Base-by-base conservation (phyloP, 139 green algal species). In the Picochlorum sp. region DNA sequence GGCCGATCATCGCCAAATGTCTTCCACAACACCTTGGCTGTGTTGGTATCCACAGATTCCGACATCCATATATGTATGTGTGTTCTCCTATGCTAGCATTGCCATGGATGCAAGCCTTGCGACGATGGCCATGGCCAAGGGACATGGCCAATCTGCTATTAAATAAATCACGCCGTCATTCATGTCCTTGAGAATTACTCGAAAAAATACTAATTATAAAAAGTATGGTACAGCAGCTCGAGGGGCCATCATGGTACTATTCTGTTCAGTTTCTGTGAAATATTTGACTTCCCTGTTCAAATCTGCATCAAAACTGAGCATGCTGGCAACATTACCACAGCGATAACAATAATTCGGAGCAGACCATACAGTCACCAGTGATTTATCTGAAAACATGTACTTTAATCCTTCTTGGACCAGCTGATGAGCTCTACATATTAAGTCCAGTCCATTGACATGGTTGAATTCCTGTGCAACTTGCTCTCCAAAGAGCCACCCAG, bases 271-370 rank as follows among this genome's bases (percentile, higher is more conserved):
- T 63, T 97, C 92, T 20, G 82, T 95, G 75, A 98, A 98, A 62
- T 90, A 91, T 44, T 82, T 83, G 20, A 73, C 69, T 65, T 91
- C 83, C 2, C 83, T 78, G 66, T 94, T 83, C 61, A 98, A 77
- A 10, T 92, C 76, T 9, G 90, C 82, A 62, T 97, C 86, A 70
- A 99, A 99, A 49, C 82, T 87, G 5, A 99, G 76, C 26, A 99
- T 97, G 51, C 82, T 90, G 0, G 94, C 93, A 23, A 98, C 90
- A 74, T 98, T 98, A 44, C 93, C 93, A 68, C 93, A 98, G 28
- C 94, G 82, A 74, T 99, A 99, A 83, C 94, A 99, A 79, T 99
- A 99, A 77, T 99, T 99, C 49, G 94, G 94, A 8, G 94, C 94
- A 3, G 75, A 90, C 94, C 94, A 99, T n/a, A 98, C 90, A 0